These are phyloP conservation scores for Exophiala mesophila DNA, from an alignment of 2,329 filamentous ascomycete genomes.

Conservation along the genomic window DNA sequence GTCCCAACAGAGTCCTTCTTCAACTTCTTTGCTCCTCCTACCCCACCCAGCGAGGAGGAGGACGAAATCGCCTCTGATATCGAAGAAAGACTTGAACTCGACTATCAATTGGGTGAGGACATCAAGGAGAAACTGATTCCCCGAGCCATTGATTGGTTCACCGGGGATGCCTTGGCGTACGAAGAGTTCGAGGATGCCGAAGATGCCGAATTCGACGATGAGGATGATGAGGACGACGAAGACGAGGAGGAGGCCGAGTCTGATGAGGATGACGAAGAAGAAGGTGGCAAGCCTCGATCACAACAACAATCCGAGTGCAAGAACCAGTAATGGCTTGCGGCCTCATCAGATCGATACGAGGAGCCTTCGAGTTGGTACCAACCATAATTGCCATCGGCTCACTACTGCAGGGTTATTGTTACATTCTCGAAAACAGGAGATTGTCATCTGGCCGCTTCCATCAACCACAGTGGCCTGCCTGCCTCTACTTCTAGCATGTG, in stretches of 20 bases:
- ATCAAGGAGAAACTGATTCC: constrained; percentile 99
- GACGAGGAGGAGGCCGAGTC: constrained; percentile 69
- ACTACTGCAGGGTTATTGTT: no score
- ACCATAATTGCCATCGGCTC: no score
- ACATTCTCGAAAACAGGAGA: not conserved
- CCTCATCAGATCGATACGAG: no score
- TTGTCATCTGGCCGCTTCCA: not conserved
- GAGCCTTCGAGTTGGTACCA: no score
- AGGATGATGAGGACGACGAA: constrained; percentile 90
- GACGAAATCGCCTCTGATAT: constrained; percentile 75
- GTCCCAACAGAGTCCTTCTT: constrained; percentile 98
- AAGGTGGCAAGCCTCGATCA: constrained; percentile 49
- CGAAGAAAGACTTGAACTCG: constrained; percentile 93
- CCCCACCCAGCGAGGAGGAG: constrained; percentile 68
- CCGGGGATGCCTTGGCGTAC: constrained; percentile 92
- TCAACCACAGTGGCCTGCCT: no score
- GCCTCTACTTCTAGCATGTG: no score
- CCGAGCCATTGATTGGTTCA: constrained; percentile 98
- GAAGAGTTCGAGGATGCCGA: constrained; percentile 88
- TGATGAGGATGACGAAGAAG: constrained; percentile 62
- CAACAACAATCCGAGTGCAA: constrained; percentile 97
- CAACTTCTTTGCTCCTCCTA: constrained; percentile 97
- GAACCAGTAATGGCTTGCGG: constrained; percentile 30
- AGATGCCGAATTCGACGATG: constrained; percentile 76
- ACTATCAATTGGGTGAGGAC: constrained; percentile 98